These are phyloP conservation scores for Pseudonitzschia delicatissima DNA, from an alignment of 108 stramenopile genomes.

Conservation along the genomic window DNA sequence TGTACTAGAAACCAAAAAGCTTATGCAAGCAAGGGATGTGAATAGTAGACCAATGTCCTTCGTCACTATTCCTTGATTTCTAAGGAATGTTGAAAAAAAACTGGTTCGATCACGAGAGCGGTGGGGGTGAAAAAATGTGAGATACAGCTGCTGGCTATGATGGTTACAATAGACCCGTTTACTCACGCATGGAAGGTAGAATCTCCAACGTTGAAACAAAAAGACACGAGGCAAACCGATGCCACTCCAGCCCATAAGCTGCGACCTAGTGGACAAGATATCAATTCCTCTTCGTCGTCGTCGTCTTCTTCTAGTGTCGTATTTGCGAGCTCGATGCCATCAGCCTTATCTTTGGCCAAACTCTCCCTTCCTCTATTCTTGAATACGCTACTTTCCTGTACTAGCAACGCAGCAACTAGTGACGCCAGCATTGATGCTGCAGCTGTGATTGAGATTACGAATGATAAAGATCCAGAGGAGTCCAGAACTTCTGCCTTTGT, in stretches of 20 bases:
- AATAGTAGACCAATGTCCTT: constrained; percentile 59
- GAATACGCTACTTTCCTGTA: constrained; percentile 18
- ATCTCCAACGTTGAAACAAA: constrained; percentile 70
- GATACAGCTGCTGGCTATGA: neutral
- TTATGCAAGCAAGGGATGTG: constrained; percentile 64
- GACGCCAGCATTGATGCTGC: constrained; percentile 58
- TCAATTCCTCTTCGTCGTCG: constrained; percentile 30
- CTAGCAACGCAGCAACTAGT: constrained; percentile 34
- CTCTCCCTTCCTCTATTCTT: neutral
- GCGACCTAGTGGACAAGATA: constrained; percentile 68
- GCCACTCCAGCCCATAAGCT: constrained; percentile 70
- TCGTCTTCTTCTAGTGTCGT: neutral
- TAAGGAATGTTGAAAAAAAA: constrained; percentile 67
- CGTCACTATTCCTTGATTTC: constrained; percentile 48
- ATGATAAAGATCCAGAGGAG: constrained; percentile 37
- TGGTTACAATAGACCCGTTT: neutral
- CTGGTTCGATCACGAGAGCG: neutral
- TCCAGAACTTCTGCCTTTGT: constrained; percentile 16
- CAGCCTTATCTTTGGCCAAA: neutral
- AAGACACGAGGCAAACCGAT: constrained; percentile 58
- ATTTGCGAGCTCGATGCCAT: neutral
- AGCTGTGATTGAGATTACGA: constrained; percentile 61
- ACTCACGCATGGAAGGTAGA: constrained; percentile 66
- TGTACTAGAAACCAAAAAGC: constrained; percentile 54
- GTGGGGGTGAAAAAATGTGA: neutral